phyloP scores from a whole-genome alignment of 257 asterid genomes.

The Fraxinus cuspidata region DNA sequence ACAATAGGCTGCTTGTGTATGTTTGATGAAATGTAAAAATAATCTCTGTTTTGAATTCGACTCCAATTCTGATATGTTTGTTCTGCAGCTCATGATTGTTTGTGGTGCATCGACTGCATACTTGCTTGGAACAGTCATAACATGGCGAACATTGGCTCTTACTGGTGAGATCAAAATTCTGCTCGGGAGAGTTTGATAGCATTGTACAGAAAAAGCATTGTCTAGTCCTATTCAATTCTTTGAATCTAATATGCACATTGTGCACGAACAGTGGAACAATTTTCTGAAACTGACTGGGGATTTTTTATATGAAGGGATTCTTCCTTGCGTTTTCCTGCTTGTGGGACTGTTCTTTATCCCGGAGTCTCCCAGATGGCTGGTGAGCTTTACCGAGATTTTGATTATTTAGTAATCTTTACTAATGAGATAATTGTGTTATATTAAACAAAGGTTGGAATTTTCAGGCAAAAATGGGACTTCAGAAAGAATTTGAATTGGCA shows the following conservation, averaged over 20 bases:
- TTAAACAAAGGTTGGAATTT: neutral
- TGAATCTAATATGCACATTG: neutral
- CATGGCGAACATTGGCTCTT: constrained; percentile 82
- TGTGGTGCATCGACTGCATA: constrained; percentile 73
- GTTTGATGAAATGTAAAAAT: neutral
- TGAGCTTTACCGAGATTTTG: constrained; percentile 30
- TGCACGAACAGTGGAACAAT: neutral
- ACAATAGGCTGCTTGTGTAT: neutral
- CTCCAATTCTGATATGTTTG: constrained; percentile 2
- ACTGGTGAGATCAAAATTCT: constrained; percentile 44
- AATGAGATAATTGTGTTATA: neutral
- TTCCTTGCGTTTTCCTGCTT: constrained; percentile 69
- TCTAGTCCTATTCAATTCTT: neutral
- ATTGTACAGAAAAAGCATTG: neutral
- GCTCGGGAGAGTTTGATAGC: neutral
- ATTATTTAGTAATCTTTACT: neutral
- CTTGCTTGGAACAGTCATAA: constrained; percentile 58
- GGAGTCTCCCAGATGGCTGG: constrained; percentile 99
- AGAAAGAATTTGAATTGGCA: constrained; percentile 66
- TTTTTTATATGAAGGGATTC: constrained; percentile 49
- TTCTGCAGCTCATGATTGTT: constrained; percentile 77
- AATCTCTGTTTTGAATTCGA: neutral
- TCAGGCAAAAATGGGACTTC: constrained; percentile 80
- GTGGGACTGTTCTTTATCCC: constrained; percentile 77
- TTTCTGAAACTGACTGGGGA: neutral